These are phyloP conservation scores for Penicillium decumbens DNA, from an alignment of 2,329 filamentous ascomycete species.

Conservation along the genomic window DNA sequence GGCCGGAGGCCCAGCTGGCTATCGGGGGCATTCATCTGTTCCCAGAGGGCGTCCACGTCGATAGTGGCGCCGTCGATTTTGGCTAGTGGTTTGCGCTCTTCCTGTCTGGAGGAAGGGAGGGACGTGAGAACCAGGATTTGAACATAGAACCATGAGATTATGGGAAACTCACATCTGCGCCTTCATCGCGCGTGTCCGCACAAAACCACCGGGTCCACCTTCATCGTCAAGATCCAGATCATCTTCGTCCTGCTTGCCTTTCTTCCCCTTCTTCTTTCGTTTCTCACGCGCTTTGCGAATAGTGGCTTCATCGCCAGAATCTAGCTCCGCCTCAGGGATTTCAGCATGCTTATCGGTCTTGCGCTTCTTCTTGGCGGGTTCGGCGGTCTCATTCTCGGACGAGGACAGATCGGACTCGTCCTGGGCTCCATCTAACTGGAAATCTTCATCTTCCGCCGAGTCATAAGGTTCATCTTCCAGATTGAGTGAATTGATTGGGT, in stretches of 20 bases:
- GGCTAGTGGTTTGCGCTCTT: constrained; percentile 47
- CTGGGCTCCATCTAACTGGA: constrained; percentile 32
- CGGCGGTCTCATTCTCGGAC: constrained; percentile 29
- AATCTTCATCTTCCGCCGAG: constrained; percentile 39
- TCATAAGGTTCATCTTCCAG: constrained; percentile 36
- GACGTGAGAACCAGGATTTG: constrained; percentile 3
- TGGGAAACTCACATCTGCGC: constrained; percentile 40
- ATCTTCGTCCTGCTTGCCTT: constrained; percentile 33
- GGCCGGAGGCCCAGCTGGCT: constrained; percentile 9
- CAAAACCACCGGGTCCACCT: constrained; percentile 48
- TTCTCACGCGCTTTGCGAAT: constrained; percentile 47
- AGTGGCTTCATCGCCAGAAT: constrained; percentile 56
- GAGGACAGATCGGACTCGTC: constrained; percentile 36
- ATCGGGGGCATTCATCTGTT: constrained; percentile 45
- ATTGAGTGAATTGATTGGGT: constrained; percentile 16
- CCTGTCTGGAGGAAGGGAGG: constrained; percentile 32
- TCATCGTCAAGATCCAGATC: constrained; percentile 41
- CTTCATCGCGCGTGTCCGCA: constrained; percentile 53
- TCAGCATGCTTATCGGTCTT: constrained; percentile 27
- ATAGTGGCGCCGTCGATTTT: constrained; percentile 50
- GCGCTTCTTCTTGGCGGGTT: constrained; percentile 39
- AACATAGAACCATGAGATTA: not conserved
- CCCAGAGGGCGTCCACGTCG: constrained; percentile 54
- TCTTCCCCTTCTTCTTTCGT: constrained; percentile 35
- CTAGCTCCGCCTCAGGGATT: constrained; percentile 39